These are phyloP conservation scores for Marchantia polymorpha DNA, from an alignment of 225 moss, liverwort and hornwort genomes.

Conservation along the genomic window DNA sequence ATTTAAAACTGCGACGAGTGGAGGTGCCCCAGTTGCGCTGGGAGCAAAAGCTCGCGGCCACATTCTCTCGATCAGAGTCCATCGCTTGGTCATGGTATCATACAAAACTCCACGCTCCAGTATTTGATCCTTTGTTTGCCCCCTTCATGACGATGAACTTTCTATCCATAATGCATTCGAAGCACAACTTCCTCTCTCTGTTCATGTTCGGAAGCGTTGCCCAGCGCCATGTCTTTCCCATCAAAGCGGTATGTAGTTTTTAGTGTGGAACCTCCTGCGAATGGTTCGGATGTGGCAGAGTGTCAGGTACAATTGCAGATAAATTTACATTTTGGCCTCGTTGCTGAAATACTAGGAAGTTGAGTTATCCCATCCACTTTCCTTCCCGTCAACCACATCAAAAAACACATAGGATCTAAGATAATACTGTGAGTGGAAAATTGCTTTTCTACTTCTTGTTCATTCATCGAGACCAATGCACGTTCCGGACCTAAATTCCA, in stretches of 20 bases:
- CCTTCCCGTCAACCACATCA: too few species aligned
- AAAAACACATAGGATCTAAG: too few species aligned
- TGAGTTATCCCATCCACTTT: too few species aligned
- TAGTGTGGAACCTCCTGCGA: conserved; percentile 38
- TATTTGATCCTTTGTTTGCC: conserved; percentile 39
- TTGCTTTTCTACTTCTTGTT: too few species aligned
- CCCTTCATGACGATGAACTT: conserved; percentile 77
- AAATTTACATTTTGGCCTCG: too few species aligned
- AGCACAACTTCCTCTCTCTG: conserved; percentile 62
- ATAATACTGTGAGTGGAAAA: too few species aligned
- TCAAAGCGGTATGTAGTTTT: conserved; percentile 63
- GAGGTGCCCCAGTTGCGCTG: conserved; percentile 30
- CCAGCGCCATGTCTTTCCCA: conserved; percentile 53
- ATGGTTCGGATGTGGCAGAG: conserved; percentile 33
- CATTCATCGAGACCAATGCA: too few species aligned
- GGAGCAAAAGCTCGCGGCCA: conserved; percentile 52
- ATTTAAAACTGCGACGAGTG: conserved; percentile 42
- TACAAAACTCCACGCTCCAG: conserved; percentile 69
- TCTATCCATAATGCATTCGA: conserved; percentile 72
- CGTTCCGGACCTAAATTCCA: too few species aligned
- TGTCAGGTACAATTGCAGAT: too few species aligned
- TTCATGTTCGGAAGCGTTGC: conserved; percentile 63
- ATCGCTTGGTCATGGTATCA: conserved; percentile 49
- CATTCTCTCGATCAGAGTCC: conserved; percentile 66
- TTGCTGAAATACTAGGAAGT: too few species aligned